Base-by-base conservation (phyloP, 176 grass and related monocot genomes). In the Ensete glaucum region DNA sequence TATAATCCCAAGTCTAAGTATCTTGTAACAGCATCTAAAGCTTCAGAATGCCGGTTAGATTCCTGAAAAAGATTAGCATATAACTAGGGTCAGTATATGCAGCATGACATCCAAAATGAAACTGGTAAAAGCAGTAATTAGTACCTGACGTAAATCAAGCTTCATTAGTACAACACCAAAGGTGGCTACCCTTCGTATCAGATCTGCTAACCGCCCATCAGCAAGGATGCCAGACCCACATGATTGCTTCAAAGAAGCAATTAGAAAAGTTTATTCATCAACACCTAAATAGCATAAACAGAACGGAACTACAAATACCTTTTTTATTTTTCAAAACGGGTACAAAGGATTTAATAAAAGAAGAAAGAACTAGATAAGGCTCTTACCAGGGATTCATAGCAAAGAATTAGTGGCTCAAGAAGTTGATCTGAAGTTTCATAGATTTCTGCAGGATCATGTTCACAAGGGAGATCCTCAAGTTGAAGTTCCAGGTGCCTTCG, bases 161-260 rank as follows among this genome's bases (percentile, higher is more conserved):
- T 97, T 97, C 90, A 93, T 93, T 67, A 97, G 64, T 57, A 87
- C 87, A 90, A 97, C 86, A 69, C 90, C 90, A 76, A 97, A 97
- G 62, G 84, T 97, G 9, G 90, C 84, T 83, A 97, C 85, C 78
- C 90, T 82, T 64, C 94, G 80, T 83, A 97, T 93, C 67, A 97
- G 83, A 97, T 97, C 90, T 82, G 90, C 86, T 58, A 97, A 80
- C 53, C 90, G 85, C 21, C 94, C 90, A 79, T 97, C 89, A 3
- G 94, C 94, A 75, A 97, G 82, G 15, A 86, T 78, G 34, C 77
- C 85, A 54, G 83, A 87, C 72, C 88, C 94, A 76, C 94, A 88
- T 73, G 88, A 93, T 93, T 93, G 81, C 94, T 93, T 88, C 87
- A 74, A 60, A 56, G 11, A 86, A 49, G 67, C 20, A 25, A 70